Evolutionary conservation across 164 flowering plant species (phyloP), one percentile per base, ranked within the genome.

Genomic region (Vitis labrusca): DNA sequence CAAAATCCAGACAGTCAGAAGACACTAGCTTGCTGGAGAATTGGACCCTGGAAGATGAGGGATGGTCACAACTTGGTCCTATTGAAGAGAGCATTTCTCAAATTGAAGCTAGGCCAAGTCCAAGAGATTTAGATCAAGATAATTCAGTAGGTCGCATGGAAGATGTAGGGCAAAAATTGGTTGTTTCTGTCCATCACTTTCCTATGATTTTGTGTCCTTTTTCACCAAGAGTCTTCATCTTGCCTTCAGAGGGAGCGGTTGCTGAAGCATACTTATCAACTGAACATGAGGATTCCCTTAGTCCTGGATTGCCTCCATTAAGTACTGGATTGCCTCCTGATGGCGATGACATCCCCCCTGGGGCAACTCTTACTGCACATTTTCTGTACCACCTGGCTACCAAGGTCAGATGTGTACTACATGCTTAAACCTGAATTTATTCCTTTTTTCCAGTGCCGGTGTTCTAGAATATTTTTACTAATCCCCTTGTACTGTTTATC

Each of bases 211-310:
- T 93, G 53, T 93, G 94, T 67, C 97, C 98, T 37, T 74, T 95
- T 66, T 89, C 98, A 59, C 92, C 97, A 49, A 86, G 85, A 76
- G 84, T 87, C 49, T 95, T 95, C 79, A 92, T 91, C 69, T 82
- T 95, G 71, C 99, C 99, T 74, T 91, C 98, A 58, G 94, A 89
- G 77, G 98, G 99, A 67, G 83, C 90, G 59, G 78, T 93, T 64
- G 89, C 90, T 62, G 97, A 93, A 85, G 94, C 98, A 69, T 83
- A 71, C 80, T 78, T 95, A 71, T 93, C 97, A 59, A 54, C 66
- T 69, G 82, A 83, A 59, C 81, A 84, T 69, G 89, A 88, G 68
- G 86, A 90, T 76, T 88, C 94, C 10, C 64, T 95, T 59, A 88
- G 99, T 78, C 83, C 85, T 56, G 96, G 97, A 12, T 80, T 95